These are phyloP conservation scores for Iris macrosiphon DNA, from an alignment of 106 monocot species.

Conservation along the genomic window DNA sequence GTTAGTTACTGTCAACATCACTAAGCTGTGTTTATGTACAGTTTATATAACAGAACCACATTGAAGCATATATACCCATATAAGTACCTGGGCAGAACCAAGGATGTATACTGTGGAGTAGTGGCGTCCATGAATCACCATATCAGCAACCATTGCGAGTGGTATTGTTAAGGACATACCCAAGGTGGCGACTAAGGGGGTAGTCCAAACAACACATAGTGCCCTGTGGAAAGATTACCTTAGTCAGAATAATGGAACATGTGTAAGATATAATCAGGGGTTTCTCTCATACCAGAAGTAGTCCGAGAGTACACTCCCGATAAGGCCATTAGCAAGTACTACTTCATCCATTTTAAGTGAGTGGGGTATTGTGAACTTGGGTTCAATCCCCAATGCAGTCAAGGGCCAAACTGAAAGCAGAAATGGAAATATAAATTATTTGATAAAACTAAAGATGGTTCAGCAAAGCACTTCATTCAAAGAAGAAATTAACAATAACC, in stretches of 20 bases:
- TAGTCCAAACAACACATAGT: constrained; percentile 96
- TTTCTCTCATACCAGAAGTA: constrained; percentile 78
- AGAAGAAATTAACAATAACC: neutral
- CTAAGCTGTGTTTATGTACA: neutral
- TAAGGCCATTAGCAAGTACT: constrained; percentile 86
- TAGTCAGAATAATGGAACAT: neutral
- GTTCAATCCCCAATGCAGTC: constrained; percentile 86
- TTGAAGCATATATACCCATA: neutral
- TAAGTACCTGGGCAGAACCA: constrained; percentile 83
- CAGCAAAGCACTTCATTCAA: neutral
- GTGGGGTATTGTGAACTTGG: constrained; percentile 88
- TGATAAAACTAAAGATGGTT: neutral
- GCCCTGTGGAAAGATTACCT: constrained; percentile 50
- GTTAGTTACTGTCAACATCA: too few relatives aligned
- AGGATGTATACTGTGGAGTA: constrained; percentile 94
- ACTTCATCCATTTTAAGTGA: constrained; percentile 95
- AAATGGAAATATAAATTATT: constrained; percentile 9
- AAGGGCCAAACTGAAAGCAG: constrained; percentile 90
- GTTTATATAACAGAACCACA: neutral
- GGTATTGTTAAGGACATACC: constrained; percentile 99
- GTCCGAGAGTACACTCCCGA: constrained; percentile 96
- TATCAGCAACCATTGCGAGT: constrained; percentile 97
- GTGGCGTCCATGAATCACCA: constrained; percentile 95
- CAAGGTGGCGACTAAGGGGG: constrained; percentile 92
- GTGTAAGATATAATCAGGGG: neutral